A percentile compares a stretch with the other conserved stretches of the same genome.
phyloP scores from a whole-genome alignment of 164 flowering plant species.

The Berberis thunbergii region DNA sequence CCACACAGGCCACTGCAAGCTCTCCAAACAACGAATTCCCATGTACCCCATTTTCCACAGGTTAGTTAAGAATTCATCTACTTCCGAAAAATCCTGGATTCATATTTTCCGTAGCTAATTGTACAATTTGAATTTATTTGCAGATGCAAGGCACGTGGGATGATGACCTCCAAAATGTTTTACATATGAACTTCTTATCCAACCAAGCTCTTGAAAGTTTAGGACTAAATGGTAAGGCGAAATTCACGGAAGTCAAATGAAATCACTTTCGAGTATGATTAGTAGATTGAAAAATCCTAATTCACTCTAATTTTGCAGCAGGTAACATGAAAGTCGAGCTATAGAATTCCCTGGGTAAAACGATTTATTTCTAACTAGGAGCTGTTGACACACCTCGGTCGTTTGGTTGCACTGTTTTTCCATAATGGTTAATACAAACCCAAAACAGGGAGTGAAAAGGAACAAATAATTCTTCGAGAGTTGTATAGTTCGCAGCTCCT shows the following conservation, averaged over 20 bases:
- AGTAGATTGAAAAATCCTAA: no score
- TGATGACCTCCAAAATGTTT: conserved; percentile 53
- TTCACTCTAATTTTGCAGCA: background rate
- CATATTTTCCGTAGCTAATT: no score
- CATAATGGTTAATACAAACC: conserved; percentile 2
- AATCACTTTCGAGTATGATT: no score
- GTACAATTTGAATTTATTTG: background rate
- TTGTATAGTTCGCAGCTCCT: conserved; percentile 53
- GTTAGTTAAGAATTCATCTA: conserved; percentile 13
- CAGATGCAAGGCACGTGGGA: conserved; percentile 34
- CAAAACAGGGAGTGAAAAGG: conserved; percentile 1
- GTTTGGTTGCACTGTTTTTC: conserved; percentile 19
- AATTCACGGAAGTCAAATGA: background rate
- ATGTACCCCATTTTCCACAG: conserved; percentile 47
- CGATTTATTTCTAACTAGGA: conserved; percentile 7
- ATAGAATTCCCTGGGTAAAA: conserved; percentile 9
- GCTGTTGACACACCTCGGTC: conserved; percentile 3
- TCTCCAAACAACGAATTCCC: conserved; percentile 29
- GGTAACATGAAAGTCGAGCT: conserved; percentile 51
- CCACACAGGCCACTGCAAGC: conserved; percentile 29
- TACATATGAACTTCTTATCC: conserved; percentile 65
- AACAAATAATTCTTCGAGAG: conserved; percentile 14
- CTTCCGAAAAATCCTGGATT: no score
- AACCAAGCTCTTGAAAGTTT: conserved; percentile 33
- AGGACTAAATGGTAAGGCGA: conserved; percentile 41